Base-by-base conservation (phyloP, 352 stramenopile genomes). In the Pythium insidiosum region DNA sequence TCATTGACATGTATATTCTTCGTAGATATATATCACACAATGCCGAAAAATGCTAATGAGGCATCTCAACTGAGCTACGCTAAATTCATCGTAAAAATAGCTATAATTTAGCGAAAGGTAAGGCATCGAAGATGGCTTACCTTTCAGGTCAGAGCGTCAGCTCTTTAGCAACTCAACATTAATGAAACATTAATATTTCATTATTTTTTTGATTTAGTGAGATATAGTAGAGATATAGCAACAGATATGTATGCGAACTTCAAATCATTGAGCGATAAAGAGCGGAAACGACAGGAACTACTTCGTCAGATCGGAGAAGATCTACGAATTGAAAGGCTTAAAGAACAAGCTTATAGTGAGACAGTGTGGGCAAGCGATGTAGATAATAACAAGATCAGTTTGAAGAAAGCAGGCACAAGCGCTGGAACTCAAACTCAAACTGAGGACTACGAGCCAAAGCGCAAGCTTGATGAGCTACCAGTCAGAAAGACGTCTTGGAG, bases 211-310 rank as follows among this genome's bases (percentile, higher is more conserved):
- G n/a, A 22, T 18, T 11, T 6, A 10, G 15, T 41, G 5, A 34
- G 5, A 31, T 39, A 39, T 12, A 39, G 34, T 16, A 16, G 16
- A 20, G 53, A n/a, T n/a, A n/a, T n/a, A 39, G 12, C n/a, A n/a
- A n/a, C n/a, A n/a, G n/a, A n/a, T n/a, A 62, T 62, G 53, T 62
- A 50, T 33, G 47, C 53, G 15, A 44, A 24, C 19, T 62, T 57
- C 12, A 55, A 15, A 36, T 22, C 1, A 3, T 5, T 51, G n/a
- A 28, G 33, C 15, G 23, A 60, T 11, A 33, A 44, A 22, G 43
- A 53, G 34, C 39, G 46, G 26, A 62, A 55, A 21, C 38, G 43
- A 16, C 33, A 47, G 19, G 33, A 48, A 7, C 22, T 61, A 16
- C 31, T 61, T 34, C 38, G 48, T 19, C 22, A 39, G 46, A 15